These are phyloP conservation scores for Colletotrichum eleusines DNA, from an alignment of 2,329 filamentous ascomycete species.

Conservation along the genomic window DNA sequence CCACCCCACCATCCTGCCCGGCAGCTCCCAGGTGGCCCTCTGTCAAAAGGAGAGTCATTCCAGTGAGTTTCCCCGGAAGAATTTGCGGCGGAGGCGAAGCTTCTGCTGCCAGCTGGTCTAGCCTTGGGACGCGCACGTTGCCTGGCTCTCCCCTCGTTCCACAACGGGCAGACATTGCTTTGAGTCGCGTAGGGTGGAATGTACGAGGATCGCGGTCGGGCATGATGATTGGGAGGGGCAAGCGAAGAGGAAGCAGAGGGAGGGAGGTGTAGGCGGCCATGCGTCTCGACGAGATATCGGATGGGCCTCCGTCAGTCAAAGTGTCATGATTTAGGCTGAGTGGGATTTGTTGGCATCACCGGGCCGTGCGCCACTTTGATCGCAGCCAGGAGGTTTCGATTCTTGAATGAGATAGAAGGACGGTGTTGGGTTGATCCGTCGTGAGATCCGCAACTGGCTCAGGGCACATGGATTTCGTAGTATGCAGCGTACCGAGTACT, in stretches of 20 bases:
- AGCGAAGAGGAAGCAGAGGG: not conserved
- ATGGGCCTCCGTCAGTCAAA: not conserved
- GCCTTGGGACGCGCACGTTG: not conserved
- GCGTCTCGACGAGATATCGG: no score
- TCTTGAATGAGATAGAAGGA: not conserved
- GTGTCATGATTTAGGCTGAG: not conserved
- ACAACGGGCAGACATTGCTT: constrained; percentile 28
- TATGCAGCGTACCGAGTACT: not conserved
- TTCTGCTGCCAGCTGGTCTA: not conserved
- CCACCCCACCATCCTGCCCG: not conserved
- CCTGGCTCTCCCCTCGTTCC: constrained; percentile 26
- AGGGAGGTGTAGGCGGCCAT: not conserved
- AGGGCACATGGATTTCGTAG: not conserved
- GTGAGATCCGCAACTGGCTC: not conserved
- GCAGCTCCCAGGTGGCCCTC: not conserved
- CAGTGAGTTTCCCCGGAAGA: not conserved
- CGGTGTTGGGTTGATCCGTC: not conserved
- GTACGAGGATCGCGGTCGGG: constrained; percentile 25
- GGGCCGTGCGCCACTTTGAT: constrained; percentile 10
- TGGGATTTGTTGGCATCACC: constrained; percentile 4
- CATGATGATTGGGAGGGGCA: not conserved
- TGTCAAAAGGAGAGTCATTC: constrained; percentile 4
- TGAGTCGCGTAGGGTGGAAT: constrained; percentile 39
- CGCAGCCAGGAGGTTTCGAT: not conserved
- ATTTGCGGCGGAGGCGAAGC: constrained; percentile 9